Conservation (phyloP, 1,139 yeast species). For the Suhomyces coccinellae region DNA sequence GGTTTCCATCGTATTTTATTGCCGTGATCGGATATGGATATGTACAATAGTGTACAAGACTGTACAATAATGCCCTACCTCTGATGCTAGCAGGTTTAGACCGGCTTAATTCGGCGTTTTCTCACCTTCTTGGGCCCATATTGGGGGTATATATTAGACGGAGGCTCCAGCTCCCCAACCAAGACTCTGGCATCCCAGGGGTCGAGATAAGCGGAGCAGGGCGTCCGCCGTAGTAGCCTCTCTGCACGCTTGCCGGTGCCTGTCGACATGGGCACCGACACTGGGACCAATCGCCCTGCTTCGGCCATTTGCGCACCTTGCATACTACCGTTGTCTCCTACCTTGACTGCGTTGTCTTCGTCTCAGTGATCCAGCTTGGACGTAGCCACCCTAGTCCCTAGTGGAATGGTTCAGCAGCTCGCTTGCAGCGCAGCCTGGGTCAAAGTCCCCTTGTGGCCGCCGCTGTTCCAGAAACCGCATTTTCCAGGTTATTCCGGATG, state of each 20-base stretch:
- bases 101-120: not conserved
- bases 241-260: too few species aligned
- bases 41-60: not conserved
- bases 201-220: too few species aligned
- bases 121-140: not conserved
- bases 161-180: too few species aligned
- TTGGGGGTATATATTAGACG: too few species aligned
- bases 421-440: not conserved
- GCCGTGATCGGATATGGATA: not conserved
- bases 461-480: not conserved
- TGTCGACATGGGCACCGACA: not conserved
- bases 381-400: too few species aligned
- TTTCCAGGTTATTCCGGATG: not conserved
- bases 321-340: constrained; percentile 3
- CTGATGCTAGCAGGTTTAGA: constrained; percentile 1
- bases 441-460: not conserved
- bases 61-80: not conserved
- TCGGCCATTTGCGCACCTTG: not conserved
- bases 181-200: too few species aligned
- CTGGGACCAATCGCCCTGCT: too few species aligned
- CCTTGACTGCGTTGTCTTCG: too few species aligned
- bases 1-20: constrained; percentile 2
- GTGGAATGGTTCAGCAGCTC: too few species aligned
- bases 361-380: too few species aligned
- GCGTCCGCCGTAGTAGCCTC: too few species aligned